These are phyloP conservation scores for Aspergillus kassunensis DNA, from an alignment of 495 filamentous ascomycete genomes.

Conservation along the genomic window DNA sequence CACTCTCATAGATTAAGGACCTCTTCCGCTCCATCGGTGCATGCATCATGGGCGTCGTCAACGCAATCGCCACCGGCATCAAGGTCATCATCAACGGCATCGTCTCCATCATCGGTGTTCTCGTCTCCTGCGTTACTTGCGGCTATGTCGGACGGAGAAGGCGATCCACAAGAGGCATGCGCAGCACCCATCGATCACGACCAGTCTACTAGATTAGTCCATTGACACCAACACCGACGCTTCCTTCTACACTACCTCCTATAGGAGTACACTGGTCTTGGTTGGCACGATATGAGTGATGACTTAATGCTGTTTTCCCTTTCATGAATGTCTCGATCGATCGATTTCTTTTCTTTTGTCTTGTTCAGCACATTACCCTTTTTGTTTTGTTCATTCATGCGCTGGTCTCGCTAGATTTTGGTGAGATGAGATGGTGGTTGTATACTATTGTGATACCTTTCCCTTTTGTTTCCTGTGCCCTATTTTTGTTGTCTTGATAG, in stretches of 20 bases:
- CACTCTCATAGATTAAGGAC: conserved; percentile 57
- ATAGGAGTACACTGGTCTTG: neutral
- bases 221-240: neutral
- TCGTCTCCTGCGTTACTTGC: conserved; percentile 87
- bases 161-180: conserved; percentile 15
- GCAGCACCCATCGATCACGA: conserved; percentile 18
- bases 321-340: too few species aligned
- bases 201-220: conserved; percentile 1
- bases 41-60: conserved; percentile 78
- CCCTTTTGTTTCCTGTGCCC: too few species aligned
- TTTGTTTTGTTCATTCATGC: neutral
- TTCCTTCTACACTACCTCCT: too few species aligned
- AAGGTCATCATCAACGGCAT: conserved; percentile 79
- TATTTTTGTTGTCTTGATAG: too few species aligned
- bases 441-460: neutral
- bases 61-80: conserved; percentile 71
- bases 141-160: conserved; percentile 49
- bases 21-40: conserved; percentile 81
- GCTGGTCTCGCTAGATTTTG: neutral
- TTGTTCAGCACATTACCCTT: neutral
- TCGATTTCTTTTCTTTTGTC: neutral
- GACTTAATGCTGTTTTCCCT: neutral
- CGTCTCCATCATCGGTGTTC: conserved; percentile 72
- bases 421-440: neutral
- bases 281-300: neutral